A percentile compares a stretch with the other conserved stretches of the same genome.
Evolutionary conservation across 495 filamentous ascomycete species (phyloP).

Genomic region (Neurospora sp.): DNA sequence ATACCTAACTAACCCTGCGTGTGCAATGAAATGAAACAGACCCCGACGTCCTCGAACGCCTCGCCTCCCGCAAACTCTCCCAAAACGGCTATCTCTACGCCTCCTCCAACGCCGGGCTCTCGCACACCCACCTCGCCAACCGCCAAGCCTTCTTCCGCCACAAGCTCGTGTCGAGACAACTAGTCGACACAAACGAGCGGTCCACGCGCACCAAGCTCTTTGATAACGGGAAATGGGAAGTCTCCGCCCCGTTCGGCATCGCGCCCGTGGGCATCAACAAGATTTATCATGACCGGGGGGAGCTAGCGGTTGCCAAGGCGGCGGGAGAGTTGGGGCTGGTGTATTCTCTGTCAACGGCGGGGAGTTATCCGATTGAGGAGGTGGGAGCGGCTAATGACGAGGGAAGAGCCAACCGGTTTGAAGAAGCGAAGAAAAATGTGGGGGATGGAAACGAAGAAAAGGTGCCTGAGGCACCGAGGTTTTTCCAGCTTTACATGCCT

Average conservation of each 20-base stretch:
- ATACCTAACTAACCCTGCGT: too few species aligned
- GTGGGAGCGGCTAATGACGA: not conserved
- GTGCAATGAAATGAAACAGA: not conserved
- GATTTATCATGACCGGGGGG: not conserved
- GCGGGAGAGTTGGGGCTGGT: not conserved
- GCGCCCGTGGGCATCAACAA: not conserved
- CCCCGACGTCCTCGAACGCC: slow-evolving; percentile 23
- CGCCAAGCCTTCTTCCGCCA: slow-evolving; percentile 60
- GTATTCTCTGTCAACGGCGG: not conserved
- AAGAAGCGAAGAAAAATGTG: not conserved
- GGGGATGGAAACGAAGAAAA: not conserved
- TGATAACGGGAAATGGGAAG: not conserved
- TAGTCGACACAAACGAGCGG: not conserved
- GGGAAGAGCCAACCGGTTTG: not conserved
- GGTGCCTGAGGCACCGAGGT: slow-evolving; percentile 13
- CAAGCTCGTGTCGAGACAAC: slow-evolving; percentile 14
- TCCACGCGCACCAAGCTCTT: not conserved
- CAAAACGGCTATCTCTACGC: slow-evolving; percentile 49
- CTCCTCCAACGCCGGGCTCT: slow-evolving; percentile 55
- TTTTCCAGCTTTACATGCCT: slow-evolving; percentile 68
- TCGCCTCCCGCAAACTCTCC: slow-evolving; percentile 46
- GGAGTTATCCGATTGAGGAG: not conserved
- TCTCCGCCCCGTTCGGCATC: not conserved
- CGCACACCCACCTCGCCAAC: slow-evolving; percentile 56
- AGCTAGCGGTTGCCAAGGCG: not conserved